These are phyloP conservation scores for Globisporangium nunn DNA, from an alignment of 352 stramenopile species.

Conservation along the genomic window DNA sequence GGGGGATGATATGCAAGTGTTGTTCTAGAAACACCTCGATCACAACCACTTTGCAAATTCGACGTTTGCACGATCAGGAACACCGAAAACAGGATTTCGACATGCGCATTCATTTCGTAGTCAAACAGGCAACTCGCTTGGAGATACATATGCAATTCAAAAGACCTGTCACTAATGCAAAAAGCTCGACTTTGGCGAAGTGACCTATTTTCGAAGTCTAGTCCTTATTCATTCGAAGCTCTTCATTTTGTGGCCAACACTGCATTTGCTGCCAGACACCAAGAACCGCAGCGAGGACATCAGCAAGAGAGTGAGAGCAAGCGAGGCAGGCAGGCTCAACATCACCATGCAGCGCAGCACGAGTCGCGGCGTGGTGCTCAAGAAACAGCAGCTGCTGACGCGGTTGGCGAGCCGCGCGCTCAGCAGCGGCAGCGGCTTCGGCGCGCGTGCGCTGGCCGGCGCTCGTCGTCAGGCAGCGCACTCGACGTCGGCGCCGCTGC, in stretches of 20 bases:
- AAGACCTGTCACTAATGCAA: background rate
- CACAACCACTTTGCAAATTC: background rate
- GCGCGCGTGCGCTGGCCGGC: background rate
- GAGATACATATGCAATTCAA: background rate
- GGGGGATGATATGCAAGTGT: background rate
- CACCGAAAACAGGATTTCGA: background rate
- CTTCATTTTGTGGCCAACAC: background rate
- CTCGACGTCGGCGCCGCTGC: background rate
- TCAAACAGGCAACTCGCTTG: background rate
- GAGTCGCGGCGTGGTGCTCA: background rate
- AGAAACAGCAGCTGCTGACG: conserved; percentile 1
- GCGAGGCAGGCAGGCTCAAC: too few species aligned
- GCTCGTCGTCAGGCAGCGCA: background rate
- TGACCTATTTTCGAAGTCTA: background rate
- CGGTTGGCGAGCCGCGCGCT: background rate
- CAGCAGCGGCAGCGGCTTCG: background rate
- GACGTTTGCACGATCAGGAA: background rate
- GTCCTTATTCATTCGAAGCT: too few species aligned
- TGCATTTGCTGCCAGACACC: background rate
- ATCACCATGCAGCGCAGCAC: background rate
- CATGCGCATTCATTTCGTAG: background rate
- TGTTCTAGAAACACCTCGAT: background rate
- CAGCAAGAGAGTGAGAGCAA: too few species aligned
- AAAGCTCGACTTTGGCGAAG: background rate
- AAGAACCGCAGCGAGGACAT: background rate